A percentile compares a stretch with the other conserved stretches of the same genome.
These are phyloP conservation scores for Phylloporus rhodoxanthus DNA, from an alignment of 768 basidiomycete species.

Conservation along the genomic window DNA sequence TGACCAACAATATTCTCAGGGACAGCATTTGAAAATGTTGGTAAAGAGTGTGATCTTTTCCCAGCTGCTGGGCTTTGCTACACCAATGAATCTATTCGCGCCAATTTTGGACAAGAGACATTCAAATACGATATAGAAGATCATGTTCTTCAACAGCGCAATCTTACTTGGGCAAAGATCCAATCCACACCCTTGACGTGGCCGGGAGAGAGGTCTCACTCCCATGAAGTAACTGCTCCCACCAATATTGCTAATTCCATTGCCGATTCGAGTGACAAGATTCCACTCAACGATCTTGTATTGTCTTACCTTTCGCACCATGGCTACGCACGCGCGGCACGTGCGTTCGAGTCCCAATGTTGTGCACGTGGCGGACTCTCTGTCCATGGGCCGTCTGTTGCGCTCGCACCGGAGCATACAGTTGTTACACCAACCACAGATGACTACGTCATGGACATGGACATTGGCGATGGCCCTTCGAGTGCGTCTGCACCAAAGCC, in stretches of 20 bases:
- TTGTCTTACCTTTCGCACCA: constrained; percentile 78
- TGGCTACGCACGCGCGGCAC: constrained; percentile 70
- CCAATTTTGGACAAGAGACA: constrained; percentile 82
- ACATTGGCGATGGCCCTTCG: constrained; percentile 23
- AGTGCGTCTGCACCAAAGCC: constrained; percentile 8
- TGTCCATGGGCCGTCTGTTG: constrained; percentile 1
- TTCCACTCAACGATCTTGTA: constrained; percentile 66
- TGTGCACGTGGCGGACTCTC: constrained; percentile 22
- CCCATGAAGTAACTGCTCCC: constrained; percentile 6
- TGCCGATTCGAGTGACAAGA: constrained; percentile 48
- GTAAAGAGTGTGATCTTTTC: constrained; percentile 60
- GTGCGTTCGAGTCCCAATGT: constrained; percentile 57
- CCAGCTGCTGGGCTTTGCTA: constrained; percentile 89
- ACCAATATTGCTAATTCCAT: constrained; percentile 1
- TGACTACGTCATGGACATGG: constrained; percentile 47
- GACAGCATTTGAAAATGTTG: constrained; percentile 65
- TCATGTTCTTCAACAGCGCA: constrained; percentile 68
- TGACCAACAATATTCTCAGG: constrained; percentile 36
- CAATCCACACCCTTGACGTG: constrained; percentile 50
- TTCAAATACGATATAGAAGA: constrained; percentile 91
- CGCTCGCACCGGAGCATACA: constrained; percentile 1
- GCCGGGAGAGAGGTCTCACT: constrained; percentile 22
- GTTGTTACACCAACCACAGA: constrained; percentile 15
- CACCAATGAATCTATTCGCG: constrained; percentile 66
- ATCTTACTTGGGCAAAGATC: constrained; percentile 61